Percentiles rank a stretch among this genome's conserved stretches.
Evolutionary conservation across 2,329 filamentous ascomycete species (phyloP).

Genomic region (Xylariaceae sp.): DNA sequence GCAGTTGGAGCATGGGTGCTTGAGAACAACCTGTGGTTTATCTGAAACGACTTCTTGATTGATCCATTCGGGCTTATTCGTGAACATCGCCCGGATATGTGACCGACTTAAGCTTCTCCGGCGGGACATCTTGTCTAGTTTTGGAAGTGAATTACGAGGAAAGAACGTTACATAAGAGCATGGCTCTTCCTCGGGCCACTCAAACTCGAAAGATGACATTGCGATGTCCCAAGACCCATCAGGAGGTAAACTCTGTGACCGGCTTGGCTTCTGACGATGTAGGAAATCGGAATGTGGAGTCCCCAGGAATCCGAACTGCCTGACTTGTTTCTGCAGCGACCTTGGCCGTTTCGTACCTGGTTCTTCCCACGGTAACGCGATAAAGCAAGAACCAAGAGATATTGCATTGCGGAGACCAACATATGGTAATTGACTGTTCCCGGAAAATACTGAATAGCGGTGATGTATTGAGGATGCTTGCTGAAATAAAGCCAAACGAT

Average conservation of each 20-base stretch:
- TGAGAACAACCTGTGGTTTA: background rate
- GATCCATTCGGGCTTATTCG: constrained; percentile 32
- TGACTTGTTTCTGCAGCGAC: background rate
- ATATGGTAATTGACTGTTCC: constrained; percentile 42
- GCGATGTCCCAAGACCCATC: constrained; percentile 23
- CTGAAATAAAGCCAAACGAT: constrained; percentile 26
- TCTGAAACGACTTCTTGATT: constrained; percentile 1
- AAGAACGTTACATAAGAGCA: constrained; percentile 27
- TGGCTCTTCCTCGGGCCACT: background rate
- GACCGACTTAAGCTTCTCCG: constrained; percentile 46
- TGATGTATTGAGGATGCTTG: constrained; percentile 20
- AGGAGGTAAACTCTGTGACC: constrained; percentile 31
- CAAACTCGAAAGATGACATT: background rate
- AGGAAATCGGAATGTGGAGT: background rate
- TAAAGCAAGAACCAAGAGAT: constrained; percentile 27
- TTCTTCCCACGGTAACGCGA: background rate
- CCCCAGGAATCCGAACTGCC: background rate
- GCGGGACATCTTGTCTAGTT: constrained; percentile 42
- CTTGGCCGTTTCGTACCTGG: background rate
- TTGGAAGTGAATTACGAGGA: constrained; percentile 35
- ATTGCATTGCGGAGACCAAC: constrained; percentile 49
- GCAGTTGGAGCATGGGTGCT: constrained; percentile 42
- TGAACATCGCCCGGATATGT: constrained; percentile 45
- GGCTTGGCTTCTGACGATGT: constrained; percentile 13
- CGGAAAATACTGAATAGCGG: constrained; percentile 30